phyloP scores from a whole-genome alignment of 1,284 basidiomycete species.

The Ceratobasidium theobromae region DNA sequence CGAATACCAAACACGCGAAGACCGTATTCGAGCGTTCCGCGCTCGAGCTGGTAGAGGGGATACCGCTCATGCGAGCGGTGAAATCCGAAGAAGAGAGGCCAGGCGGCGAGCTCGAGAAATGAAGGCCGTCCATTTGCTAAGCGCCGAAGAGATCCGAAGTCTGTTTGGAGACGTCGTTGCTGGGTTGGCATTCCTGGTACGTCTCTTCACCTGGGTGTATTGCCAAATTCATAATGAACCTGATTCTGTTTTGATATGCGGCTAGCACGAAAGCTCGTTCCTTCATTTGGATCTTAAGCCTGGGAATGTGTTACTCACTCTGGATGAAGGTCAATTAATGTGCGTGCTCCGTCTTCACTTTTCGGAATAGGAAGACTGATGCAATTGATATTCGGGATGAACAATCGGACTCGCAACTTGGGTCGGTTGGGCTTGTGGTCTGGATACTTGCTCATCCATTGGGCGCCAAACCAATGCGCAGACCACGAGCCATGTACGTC shows the following conservation, averaged over 20 bases:
- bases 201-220: conserved; percentile 40
- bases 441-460: background rate
- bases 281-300: conserved; percentile 92
- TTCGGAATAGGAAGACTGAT: conserved; percentile 3
- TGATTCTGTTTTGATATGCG: background rate
- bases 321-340: conserved; percentile 87
- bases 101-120: conserved; percentile 38
- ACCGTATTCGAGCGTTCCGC: conserved; percentile 72
- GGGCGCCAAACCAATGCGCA: conserved; percentile 32
- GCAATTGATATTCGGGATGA: background rate
- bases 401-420: background rate
- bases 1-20: conserved; percentile 58
- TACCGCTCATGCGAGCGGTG: conserved; percentile 50
- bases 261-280: conserved; percentile 79
- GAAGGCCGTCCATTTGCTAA: conserved; percentile 74
- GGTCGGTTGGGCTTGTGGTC: too few relatives aligned
- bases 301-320: conserved; percentile 88
- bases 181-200: conserved; percentile 77
- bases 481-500: conserved; percentile 43
- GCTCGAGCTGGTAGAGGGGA: conserved; percentile 64
- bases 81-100: conserved; percentile 35
- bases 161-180: conserved; percentile 77
- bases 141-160: conserved; percentile 75
- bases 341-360: conserved; percentile 43
- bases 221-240: background rate